phyloP scores from a whole-genome alignment of 169 alveolate species.

The Eimeria mitis region DNA sequence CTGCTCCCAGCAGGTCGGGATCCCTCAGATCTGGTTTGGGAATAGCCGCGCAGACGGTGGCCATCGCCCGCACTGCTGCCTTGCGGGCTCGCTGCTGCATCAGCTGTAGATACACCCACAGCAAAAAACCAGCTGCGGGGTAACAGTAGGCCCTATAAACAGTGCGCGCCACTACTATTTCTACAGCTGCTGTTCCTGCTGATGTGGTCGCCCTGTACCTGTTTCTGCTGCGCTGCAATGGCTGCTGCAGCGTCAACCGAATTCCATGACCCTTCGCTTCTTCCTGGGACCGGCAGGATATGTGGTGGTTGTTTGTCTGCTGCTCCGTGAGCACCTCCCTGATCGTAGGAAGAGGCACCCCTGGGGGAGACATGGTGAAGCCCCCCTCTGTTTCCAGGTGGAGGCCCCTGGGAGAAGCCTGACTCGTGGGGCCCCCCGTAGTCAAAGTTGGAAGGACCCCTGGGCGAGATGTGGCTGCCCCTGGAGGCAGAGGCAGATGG shows the following conservation, averaged over 20 bases:
- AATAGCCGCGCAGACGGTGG: conserved; percentile 65
- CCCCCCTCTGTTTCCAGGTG: conserved; percentile 9
- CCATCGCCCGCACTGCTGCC: conserved; percentile 69
- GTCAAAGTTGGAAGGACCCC: conserved; percentile 62
- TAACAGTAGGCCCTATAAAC: not conserved
- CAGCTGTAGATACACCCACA: conserved; percentile 44
- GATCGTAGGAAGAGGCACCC: not conserved
- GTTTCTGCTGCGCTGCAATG: conserved; percentile 72
- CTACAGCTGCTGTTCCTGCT: not conserved
- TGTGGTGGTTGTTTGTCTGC: conserved; percentile 59
- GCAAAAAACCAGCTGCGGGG: not conserved
- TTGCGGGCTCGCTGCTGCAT: conserved; percentile 65
- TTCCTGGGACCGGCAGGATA: conserved; percentile 53
- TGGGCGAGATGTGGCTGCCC: conserved; percentile 30
- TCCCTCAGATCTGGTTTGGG: conserved; percentile 65
- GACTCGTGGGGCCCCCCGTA: conserved; percentile 42
- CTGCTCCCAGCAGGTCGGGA: conserved; percentile 57
- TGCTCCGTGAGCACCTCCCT: conserved; percentile 23
- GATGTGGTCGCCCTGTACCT: conserved; percentile 20
- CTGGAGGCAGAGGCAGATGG: conserved; percentile 52
- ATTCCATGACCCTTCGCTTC: conserved; percentile 57
- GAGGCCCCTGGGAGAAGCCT: conserved; percentile 42
- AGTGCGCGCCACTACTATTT: not conserved
- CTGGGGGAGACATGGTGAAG: conserved; percentile 28
- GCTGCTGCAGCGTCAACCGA: conserved; percentile 77